Evolutionary conservation across 371 early-diverging fungal genomes (phyloP).

Genomic region (Mortierella sp.): DNA sequence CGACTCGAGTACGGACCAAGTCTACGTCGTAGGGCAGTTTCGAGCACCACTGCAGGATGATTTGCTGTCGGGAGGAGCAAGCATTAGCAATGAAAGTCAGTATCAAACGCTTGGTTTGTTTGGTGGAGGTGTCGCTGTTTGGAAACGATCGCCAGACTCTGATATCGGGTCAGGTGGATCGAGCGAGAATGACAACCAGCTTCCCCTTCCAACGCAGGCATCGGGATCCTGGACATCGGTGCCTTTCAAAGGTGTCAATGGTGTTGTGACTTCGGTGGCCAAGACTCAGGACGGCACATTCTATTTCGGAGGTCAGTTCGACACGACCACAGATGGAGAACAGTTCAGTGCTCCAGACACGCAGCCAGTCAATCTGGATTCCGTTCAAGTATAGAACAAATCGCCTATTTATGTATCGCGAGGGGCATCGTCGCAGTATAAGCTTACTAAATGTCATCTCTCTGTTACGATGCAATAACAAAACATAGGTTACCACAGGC

Average conservation of each 20-base stretch:
- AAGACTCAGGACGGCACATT: conserved; percentile 50
- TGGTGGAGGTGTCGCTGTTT: conserved; percentile 69
- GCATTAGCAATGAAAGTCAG: conserved; percentile 4
- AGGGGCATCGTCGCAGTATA: too few species aligned
- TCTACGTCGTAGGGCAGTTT: conserved; percentile 71
- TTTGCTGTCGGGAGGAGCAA: background rate
- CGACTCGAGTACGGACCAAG: conserved; percentile 58
- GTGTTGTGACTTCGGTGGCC: conserved; percentile 61
- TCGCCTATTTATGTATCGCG: too few species aligned
- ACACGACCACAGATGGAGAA: conserved; percentile 56
- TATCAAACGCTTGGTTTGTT: conserved; percentile 56
- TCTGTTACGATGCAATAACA: too few species aligned
- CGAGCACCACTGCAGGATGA: conserved; percentile 33
- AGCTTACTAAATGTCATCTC: too few species aligned
- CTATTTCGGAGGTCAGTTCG: conserved; percentile 66
- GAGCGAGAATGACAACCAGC: background rate
- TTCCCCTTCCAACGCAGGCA: conserved; percentile 15
- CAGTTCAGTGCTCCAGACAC: conserved; percentile 40
- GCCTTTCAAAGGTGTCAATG: conserved; percentile 75
- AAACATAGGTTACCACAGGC: conserved; percentile 23
- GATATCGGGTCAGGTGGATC: background rate
- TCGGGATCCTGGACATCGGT: conserved; percentile 57
- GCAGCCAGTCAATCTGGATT: conserved; percentile 49
- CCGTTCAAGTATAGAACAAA: conserved; percentile 27
- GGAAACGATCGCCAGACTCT: conserved; percentile 50